Conservation (phyloP, 78 protist species). For the Tieghemostelium lacteum region DNA sequence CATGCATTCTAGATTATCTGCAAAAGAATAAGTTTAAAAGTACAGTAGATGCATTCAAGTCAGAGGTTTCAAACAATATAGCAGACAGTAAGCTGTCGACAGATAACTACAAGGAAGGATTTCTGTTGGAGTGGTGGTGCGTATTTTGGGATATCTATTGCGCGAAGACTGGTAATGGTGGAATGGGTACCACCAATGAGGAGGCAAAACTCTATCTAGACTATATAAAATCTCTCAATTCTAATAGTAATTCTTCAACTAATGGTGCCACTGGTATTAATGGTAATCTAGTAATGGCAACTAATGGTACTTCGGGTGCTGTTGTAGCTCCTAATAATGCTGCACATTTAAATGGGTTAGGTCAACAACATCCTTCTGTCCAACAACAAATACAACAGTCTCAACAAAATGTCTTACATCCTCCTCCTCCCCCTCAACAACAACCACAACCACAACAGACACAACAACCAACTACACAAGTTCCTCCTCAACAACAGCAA, state of each 20-base stretch:
- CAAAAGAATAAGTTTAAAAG: conserved; percentile 21
- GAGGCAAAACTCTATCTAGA: background rate
- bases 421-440: background rate
- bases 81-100: background rate
- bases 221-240: background rate
- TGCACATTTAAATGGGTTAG: too few species aligned
- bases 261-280: too few species aligned
- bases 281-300: background rate
- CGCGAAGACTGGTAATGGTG: background rate
- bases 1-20: conserved; percentile 28
- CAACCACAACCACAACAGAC: background rate
- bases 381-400: conserved; percentile 11
- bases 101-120: background rate
- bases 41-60: conserved; percentile 27
- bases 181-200: background rate
- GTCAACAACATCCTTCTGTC: background rate
- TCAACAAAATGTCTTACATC: background rate
- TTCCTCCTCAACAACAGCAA: conserved; percentile 1
- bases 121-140: conserved; percentile 31
- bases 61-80: conserved; percentile 1
- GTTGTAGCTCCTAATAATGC: too few species aligned
- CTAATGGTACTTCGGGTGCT: background rate
- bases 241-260: background rate
- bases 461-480: conserved; percentile 11
- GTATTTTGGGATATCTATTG: conserved; percentile 26